Evolutionary conservation across 2,329 filamentous ascomycete genomes (phyloP).

Genomic region (Emergomyces pasteurianus): DNA sequence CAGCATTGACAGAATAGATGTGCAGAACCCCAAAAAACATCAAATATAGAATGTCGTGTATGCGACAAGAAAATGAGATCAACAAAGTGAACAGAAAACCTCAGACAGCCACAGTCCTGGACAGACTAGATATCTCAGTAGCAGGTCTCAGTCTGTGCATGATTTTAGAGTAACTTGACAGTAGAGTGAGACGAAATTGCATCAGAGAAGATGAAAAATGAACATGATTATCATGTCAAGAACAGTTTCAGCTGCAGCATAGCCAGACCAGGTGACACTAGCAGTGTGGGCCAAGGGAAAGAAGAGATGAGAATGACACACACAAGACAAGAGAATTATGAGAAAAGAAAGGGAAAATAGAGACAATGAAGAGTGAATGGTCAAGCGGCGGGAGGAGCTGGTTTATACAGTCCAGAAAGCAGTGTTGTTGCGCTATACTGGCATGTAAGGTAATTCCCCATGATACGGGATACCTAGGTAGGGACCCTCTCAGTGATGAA

Average conservation of each 20-base stretch:
- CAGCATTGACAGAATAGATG: too few relatives aligned
- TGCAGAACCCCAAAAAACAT: too few relatives aligned
- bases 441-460: too few relatives aligned
- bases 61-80: neutral
- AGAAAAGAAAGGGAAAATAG: neutral
- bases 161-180: neutral
- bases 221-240: neutral
- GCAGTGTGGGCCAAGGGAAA: neutral
- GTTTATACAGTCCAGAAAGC: conserved; percentile 1
- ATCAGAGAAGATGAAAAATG: neutral
- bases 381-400: neutral
- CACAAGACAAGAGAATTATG: neutral
- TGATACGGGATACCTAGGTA: too few relatives aligned
- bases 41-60: too few relatives aligned
- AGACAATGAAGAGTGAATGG: neutral
- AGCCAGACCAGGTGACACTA: too few relatives aligned
- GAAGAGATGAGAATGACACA: neutral
- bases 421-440: neutral
- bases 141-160: neutral
- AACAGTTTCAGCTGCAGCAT: neutral
- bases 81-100: neutral
- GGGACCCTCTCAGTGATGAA: too few relatives aligned
- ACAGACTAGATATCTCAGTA: neutral
- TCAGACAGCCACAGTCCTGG: neutral
- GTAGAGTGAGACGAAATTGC: neutral